Percentiles rank a stretch among this genome's conserved stretches.
phyloP scores from a whole-genome alignment of 306 rosid genomes.

The Trifolium fragiferum region DNA sequence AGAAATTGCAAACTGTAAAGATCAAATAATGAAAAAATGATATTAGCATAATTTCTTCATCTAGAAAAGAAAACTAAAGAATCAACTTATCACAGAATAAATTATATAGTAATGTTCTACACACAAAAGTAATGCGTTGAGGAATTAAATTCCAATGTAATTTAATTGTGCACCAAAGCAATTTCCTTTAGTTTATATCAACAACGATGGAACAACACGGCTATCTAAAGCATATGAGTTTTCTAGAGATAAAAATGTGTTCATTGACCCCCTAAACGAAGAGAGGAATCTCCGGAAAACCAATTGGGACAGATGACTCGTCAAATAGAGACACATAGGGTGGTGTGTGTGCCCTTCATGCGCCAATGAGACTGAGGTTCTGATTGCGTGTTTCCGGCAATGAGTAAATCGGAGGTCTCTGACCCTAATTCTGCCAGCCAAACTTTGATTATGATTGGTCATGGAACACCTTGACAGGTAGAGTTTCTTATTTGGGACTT shows the following conservation, averaged over 20 bases:
- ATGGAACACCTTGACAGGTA: too few species aligned
- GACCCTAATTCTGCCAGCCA: too few species aligned
- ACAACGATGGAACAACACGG: background rate
- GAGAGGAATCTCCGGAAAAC: too few species aligned
- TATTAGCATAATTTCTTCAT: slow-evolving; percentile 36
- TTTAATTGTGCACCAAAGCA: slow-evolving; percentile 18
- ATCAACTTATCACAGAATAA: slow-evolving; percentile 9
- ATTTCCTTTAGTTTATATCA: slow-evolving; percentile 6
- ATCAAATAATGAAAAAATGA: slow-evolving; percentile 46
- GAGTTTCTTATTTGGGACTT: too few species aligned
- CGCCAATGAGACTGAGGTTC: too few species aligned
- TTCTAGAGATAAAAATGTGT: background rate
- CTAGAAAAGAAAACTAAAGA: slow-evolving; percentile 37
- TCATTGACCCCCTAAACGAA: too few species aligned
- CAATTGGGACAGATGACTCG: too few species aligned
- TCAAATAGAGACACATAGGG: too few species aligned
- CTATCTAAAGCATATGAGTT: background rate
- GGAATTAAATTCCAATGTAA: slow-evolving; percentile 19
- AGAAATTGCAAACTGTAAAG: slow-evolving; percentile 83
- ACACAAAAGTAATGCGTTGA: slow-evolving; percentile 2
- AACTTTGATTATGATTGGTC: too few species aligned
- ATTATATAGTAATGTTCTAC: slow-evolving; percentile 16
- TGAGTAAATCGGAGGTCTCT: too few species aligned
- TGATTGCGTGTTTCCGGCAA: too few species aligned
- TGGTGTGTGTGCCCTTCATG: too few species aligned